Base-by-base conservation (phyloP, 192 early-diverging fungal genomes). In the Coemansia sp. region DNA sequence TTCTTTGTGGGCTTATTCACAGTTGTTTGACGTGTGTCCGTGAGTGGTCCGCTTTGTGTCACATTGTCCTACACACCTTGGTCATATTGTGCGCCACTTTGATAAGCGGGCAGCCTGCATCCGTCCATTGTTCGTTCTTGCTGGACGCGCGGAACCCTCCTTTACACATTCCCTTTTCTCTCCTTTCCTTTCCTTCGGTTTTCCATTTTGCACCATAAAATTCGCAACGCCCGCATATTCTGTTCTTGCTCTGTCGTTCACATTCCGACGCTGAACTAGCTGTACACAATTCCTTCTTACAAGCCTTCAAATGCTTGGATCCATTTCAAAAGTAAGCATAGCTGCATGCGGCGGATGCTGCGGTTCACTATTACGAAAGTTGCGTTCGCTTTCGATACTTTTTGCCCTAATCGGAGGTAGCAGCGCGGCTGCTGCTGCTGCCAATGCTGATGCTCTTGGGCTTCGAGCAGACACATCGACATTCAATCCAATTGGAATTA, bases 401-500 rank as follows among this genome's bases (percentile, higher is more conserved):
- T n/a, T n/a, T 31, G 17, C n/a, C n/a, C 33, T 54, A n/a, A 30
- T n/a, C n/a, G n/a, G n/a, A n/a, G 13, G 52, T 25, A 54, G 11
- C 23, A 15, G 52, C 30, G 30, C 33, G 30, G 52, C 30, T 54
- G 52, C 29, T 54, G 15, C 14, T 8, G 11, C 27, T 54, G 29
- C n/a, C n/a, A n/a, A 31, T 15, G 8, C 45, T 23, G 45, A 25
- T 25, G 23, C 10, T 13, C n/a, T 54, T 4, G 14, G 8, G n/a
- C 8, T 48, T 25, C 22, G 45, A 25, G 45, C 45, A 5, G 45
- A 48, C 45, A 48, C 47, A 15, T n/a, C 57, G 22, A 28, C 10
- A 13, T 58, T 64, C 20, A 74, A 74, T 47, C 67, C 67, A 27
- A 30, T 70, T 42, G 72, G 61, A 20, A 41, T 80, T 19, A 71